Evolutionary conservation across 495 filamentous ascomycete genomes (phyloP), one percentile per base, ranked within the genome.

Genomic region (Emericellopsis terricola): DNA sequence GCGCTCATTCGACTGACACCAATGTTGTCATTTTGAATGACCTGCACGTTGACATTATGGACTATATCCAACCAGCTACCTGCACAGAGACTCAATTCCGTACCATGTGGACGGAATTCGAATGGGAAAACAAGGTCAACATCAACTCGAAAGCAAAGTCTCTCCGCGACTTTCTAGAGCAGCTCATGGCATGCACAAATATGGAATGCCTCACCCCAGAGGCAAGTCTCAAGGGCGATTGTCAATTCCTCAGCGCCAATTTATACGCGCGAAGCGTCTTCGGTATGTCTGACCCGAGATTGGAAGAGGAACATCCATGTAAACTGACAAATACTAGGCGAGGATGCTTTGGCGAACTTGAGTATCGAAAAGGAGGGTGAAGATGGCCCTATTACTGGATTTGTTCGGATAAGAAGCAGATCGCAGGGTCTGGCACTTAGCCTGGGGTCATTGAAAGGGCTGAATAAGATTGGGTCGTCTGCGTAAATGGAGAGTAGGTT

Each of bases 41-140:
- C 52, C 77, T 99, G 20, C 91, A 96, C 52, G 89, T 94, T 40
- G 91, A 99, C 51, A 96, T 99, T 47, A 99, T 99, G 91, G 91
- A 99, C 57, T 99, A 99, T 59, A 99, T 99, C 45, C 86, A 96
- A 47, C 91, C 91, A 6, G 91, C 89, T 9, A 69, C 82, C 28
- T 99, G 91, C 64, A 86, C 81, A 10, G 91, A 99, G 64, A 94
- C 87, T 21, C 84, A 96, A 49, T 99, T 99, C 75, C 72, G 91
- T 23, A 92, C 84, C 15, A 99, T 99, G 91, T 99, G 91, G 91
- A 96, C 91, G 20, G 91, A 99, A 48, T 99, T 99, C 41, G 91
- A 99, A 56, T 99, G 91, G 91, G 91, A 99, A 66, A 99, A 99
- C 64, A 99, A 99, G 70, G 89, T 99, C 49, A 96, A 96, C 60